phyloP scores from a whole-genome alignment of 2,329 filamentous ascomycete species.

The Trichoderma oligosporum region DNA sequence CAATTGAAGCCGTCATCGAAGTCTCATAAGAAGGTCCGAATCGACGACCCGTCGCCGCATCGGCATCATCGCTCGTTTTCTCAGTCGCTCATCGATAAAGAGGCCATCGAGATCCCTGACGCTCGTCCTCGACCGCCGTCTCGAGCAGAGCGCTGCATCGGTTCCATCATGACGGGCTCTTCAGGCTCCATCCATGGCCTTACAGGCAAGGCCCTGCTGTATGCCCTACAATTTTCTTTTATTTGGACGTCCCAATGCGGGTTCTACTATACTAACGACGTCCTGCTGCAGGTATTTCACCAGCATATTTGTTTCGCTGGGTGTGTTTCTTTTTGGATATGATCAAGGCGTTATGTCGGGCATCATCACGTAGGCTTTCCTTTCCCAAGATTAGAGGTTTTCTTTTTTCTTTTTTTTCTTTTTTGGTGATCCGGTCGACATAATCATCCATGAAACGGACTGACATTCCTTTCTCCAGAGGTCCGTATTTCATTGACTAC shows the following conservation, averaged over 20 bases:
- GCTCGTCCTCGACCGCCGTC: conserved; percentile 61
- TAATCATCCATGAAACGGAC: conserved; percentile 11
- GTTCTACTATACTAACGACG: conserved; percentile 5
- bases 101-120: conserved; percentile 78
- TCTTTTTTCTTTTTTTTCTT: too few species aligned
- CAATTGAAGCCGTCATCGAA: conserved; percentile 39
- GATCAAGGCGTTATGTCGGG: conserved; percentile 87
- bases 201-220: conserved; percentile 93
- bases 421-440: neutral
- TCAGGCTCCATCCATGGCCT: conserved; percentile 79
- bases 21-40: conserved; percentile 62
- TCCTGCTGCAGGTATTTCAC: conserved; percentile 73
- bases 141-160: conserved; percentile 66
- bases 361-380: conserved; percentile 56
- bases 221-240: conserved; percentile 30
- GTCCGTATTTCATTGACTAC: conserved; percentile 83
- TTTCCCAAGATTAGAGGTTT: too few species aligned
- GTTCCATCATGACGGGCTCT: conserved; percentile 80
- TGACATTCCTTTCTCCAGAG: conserved; percentile 50
- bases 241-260: conserved; percentile 12
- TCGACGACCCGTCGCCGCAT: conserved; percentile 49
- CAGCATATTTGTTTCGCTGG: conserved; percentile 82
- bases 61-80: conserved; percentile 36
- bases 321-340: conserved; percentile 86
- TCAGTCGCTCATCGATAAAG: conserved; percentile 54